Conservation (phyloP, 73 alveolate species). For the Breviolum minutum region DNA sequence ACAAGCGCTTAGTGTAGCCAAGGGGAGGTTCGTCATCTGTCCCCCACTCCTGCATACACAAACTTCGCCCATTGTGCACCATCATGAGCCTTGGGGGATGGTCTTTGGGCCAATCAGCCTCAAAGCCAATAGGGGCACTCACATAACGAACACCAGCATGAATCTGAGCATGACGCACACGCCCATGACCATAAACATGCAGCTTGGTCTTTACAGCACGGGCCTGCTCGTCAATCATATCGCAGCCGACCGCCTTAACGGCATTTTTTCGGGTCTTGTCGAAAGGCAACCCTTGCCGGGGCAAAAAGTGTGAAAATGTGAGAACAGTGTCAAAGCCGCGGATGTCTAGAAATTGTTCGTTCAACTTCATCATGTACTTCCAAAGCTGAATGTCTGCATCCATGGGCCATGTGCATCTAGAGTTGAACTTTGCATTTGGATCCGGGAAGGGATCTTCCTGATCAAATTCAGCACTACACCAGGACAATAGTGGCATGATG, state of each 20-base stretch:
- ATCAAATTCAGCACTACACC: constrained; percentile 91
- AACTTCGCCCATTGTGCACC: constrained; percentile 70
- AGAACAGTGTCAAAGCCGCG: constrained; percentile 58
- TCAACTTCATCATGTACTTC: constrained; percentile 87
- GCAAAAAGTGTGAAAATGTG: constrained; percentile 83
- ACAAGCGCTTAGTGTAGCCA: constrained; percentile 66
- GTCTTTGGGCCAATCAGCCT: constrained; percentile 80
- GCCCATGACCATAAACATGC: constrained; percentile 92
- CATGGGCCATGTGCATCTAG: constrained; percentile 78
- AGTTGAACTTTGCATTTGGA: constrained; percentile 66
- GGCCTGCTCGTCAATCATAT: constrained; percentile 85
- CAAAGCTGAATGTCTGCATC: constrained; percentile 90
- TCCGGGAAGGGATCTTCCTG: constrained; percentile 93
- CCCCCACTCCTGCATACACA: constrained; percentile 93
- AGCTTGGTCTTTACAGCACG: constrained; percentile 66
- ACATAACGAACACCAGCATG: constrained; percentile 83
- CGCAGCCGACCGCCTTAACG: constrained; percentile 74
- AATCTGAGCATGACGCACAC: constrained; percentile 49
- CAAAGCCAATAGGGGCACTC: constrained; percentile 72
- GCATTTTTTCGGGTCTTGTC: constrained; percentile 71
- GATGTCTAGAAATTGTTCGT: constrained; percentile 55
- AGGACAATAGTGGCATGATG: constrained; percentile 61
- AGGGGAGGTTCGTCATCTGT: constrained; percentile 82
- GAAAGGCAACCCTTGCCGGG: constrained; percentile 81
- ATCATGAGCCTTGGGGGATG: constrained; percentile 83